Evolutionary conservation across 1,284 basidiomycete genomes (phyloP), one percentile per base, ranked within the genome.

Genomic region (Tausonia pullulans): DNA sequence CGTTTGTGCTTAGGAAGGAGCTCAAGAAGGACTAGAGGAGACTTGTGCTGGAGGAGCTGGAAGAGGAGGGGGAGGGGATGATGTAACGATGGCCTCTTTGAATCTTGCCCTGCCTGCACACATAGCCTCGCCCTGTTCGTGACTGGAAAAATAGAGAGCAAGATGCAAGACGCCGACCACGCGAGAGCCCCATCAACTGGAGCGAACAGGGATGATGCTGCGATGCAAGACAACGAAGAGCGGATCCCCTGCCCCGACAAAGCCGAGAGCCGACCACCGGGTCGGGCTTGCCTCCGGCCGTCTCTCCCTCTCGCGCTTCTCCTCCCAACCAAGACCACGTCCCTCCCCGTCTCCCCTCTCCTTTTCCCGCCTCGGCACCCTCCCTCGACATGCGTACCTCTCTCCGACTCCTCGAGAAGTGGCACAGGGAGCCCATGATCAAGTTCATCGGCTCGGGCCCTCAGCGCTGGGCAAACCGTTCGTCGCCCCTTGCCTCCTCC

Each of bases 21-120:
- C 58, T 66, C 9, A 66, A 66, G 65, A 66, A 66, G 65, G 65
- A 66, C 49, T 66, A 50, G 16, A 27, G 14, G 48, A 5, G 52
- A 6, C 51, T 52, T 16, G n/a, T 56, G 11, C 39, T 41, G 27
- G 27, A 27, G 27, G 27, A 27, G 27, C 27, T 27, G 27, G 27
- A 27, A 27, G 27, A 27, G 27, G 27, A 27, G 27, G 27, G 27
- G 27, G 27, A 27, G 27, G 27, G 27, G 27, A 27, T 27, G 27
- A 27, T 27, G 27, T 27, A 27, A 27, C 27, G 27, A 27, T 27
- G 27, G 27, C 27, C 27, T 27, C 27, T 27, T 27, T 27, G 27
- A 27, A 27, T 2, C 27, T 27, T 27, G 27, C 27, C 27, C 27
- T 2, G 2, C 27, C 1, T 27, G 27, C 27, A 27, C 27, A 27